A percentile compares a stretch with the other conserved stretches of the same genome.
These are phyloP conservation scores for Ilyonectria mors-panacis DNA, from an alignment of 2,329 filamentous ascomycete species.

Conservation along the genomic window DNA sequence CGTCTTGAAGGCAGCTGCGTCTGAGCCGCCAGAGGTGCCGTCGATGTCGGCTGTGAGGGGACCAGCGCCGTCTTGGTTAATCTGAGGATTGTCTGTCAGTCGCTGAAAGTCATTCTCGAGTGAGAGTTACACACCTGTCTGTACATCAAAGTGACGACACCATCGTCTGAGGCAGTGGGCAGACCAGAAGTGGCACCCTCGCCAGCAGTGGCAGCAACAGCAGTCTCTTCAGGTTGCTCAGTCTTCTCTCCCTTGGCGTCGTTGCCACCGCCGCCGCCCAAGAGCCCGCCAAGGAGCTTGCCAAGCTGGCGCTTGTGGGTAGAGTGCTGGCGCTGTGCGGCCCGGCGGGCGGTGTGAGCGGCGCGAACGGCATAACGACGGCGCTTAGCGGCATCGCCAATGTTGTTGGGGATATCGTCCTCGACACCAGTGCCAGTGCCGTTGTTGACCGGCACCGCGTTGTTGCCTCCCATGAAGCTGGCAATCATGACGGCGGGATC, in stretches of 20 bases:
- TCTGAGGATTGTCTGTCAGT: conserved; percentile 55
- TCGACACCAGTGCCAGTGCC: conserved; percentile 60
- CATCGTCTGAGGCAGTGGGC: conserved; percentile 73
- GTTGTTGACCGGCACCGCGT: conserved; percentile 55
- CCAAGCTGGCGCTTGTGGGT: conserved; percentile 50
- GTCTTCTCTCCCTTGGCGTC: conserved; percentile 57
- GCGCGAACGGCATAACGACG: conserved; percentile 10
- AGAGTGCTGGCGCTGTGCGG: conserved; percentile 16
- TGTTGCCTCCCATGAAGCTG: conserved; percentile 70
- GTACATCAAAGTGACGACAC: conserved; percentile 74
- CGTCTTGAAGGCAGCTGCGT: conserved; percentile 71
- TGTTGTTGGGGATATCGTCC: conserved; percentile 56
- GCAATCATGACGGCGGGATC: conserved; percentile 70
- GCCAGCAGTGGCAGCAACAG: conserved; percentile 69
- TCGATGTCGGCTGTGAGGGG: conserved; percentile 74
- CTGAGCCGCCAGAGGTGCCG: conserved; percentile 73
- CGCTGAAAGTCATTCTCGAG: conserved; percentile 17
- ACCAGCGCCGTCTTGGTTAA: conserved; percentile 80
- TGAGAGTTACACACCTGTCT: conserved; percentile 58
- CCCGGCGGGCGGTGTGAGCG: conserved; percentile 1
- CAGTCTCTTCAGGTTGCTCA: conserved; percentile 60
- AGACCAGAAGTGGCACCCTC: conserved; percentile 68
- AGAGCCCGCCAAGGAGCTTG: conserved; percentile 39
- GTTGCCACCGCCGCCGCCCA: conserved; percentile 45
- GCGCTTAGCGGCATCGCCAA: conserved; percentile 35